Evolutionary conservation across 257 asterid species (phyloP).

Genomic region (Primulina eburnea): DNA sequence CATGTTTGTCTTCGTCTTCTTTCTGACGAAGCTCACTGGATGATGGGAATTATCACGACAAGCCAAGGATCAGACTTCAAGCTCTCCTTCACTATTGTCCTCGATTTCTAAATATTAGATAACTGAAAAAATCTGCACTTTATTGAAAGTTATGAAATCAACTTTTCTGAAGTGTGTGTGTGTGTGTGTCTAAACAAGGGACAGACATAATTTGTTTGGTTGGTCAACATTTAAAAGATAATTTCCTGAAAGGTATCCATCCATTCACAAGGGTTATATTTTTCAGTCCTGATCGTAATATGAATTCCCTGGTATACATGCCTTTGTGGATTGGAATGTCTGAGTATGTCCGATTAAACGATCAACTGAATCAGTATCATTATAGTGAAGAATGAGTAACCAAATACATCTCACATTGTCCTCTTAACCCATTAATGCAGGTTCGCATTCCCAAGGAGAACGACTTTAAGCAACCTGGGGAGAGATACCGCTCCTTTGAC

Average conservation of each 20-base stretch:
- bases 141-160: background rate
- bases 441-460: constrained; percentile 55
- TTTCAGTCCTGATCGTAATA: background rate
- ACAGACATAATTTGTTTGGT: background rate
- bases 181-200: background rate
- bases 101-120: background rate
- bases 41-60: background rate
- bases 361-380: constrained; percentile 2
- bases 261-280: background rate
- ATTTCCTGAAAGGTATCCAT: background rate
- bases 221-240: background rate
- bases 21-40: background rate
- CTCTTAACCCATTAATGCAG: constrained; percentile 28
- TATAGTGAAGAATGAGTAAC: background rate
- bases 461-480: constrained; percentile 71
- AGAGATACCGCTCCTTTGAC: constrained; percentile 56
- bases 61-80: background rate
- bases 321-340: background rate
- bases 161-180: background rate
- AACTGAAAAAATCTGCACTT: background rate
- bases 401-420: background rate
- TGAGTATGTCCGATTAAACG: background rate
- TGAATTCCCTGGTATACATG: background rate
- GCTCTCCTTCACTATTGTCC: background rate
- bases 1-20: background rate